Evolutionary conservation across 305 asterid genomes (phyloP), one percentile per base, ranked within the genome.

Genomic region (Rubia tinctorum): DNA sequence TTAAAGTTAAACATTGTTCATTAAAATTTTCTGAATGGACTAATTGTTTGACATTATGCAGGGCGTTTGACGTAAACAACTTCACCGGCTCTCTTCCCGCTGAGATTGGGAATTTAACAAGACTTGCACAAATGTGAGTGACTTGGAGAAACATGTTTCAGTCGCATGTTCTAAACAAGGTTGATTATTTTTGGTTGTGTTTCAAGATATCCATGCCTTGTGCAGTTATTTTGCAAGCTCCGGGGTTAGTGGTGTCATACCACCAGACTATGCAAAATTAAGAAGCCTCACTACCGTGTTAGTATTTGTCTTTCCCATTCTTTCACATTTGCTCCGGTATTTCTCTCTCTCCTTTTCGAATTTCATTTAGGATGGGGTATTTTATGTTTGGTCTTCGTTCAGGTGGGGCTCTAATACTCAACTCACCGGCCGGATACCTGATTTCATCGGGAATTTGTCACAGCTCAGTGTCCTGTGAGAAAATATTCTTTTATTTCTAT

Each of bases 1-100:
- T 59, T 20, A 23, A 59, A 59, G 27, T 59, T 34, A 23, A 4
- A 9, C 64, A 8, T 13, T 62, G 1, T 23, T 25, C 17, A 17
- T 62, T 12, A 62, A 12, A 7, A 2, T 15, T 37, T 6, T 34
- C 39, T 34, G 39, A 34, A 39, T 45, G 71, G 71, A n/a, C n/a
- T 5, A 43, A 37, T 56, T 58, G 66, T 43, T 13, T 71, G 68
- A 66, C 69, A 51, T 43, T 65, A 55, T 77, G 78, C 84, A 91
- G 97, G 75, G 71, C 74, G 71, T 40, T 89, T 75, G 78, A 87
- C 73, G 80, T 87, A 69, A 90, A 92, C 84, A 89, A 86, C 84
- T 91, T 94, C 89, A 86, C 89, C 34, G 97, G 97, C 15, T 78
- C 91, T 77, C 82, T 92, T 63, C 98, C 95, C 51, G 8, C 81